Percentiles rank a stretch among this genome's conserved stretches.
phyloP scores from a whole-genome alignment of 495 filamentous ascomycete genomes.

The Hypoxylon cercidicola region DNA sequence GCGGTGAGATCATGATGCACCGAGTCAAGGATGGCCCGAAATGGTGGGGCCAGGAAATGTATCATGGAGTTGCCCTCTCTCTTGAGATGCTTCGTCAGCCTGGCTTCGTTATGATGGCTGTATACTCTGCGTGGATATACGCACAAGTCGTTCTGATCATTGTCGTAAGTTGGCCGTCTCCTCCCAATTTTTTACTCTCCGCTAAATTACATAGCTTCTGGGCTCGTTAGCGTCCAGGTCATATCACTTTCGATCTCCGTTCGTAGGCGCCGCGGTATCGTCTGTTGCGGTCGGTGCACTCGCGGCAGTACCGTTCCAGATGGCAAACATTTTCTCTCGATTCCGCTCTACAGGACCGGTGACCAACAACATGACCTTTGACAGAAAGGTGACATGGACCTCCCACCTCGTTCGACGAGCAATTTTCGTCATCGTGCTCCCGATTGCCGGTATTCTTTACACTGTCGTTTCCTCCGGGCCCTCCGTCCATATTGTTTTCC shows the following conservation, averaged over 20 bases:
- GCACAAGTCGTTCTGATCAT: constrained; percentile 76
- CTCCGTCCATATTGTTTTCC: constrained; percentile 65
- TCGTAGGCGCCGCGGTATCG: constrained; percentile 70
- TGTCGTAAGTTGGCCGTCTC: constrained; percentile 52
- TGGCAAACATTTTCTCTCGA: constrained; percentile 72
- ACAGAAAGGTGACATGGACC: constrained; percentile 69
- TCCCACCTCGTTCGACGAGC: constrained; percentile 73
- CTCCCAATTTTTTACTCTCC: constrained; percentile 1
- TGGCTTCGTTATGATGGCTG: constrained; percentile 74
- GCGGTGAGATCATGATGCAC: constrained; percentile 81
- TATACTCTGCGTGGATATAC: constrained; percentile 82
- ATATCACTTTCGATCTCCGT: constrained; percentile 68
- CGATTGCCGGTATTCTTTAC: constrained; percentile 71
- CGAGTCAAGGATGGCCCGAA: constrained; percentile 71
- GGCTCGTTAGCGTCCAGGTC: constrained; percentile 71
- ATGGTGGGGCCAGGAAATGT: constrained; percentile 80
- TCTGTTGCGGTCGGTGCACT: constrained; percentile 73
- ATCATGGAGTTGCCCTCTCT: constrained; percentile 72
- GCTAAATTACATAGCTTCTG: constrained; percentile 61
- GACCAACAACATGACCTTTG: constrained; percentile 69
- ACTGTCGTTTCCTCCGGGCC: constrained; percentile 70
- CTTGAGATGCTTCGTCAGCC: constrained; percentile 74
- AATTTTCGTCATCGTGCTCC: constrained; percentile 72
- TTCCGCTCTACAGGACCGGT: constrained; percentile 63
- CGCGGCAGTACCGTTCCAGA: constrained; percentile 74